Evolutionary conservation across 805 yeast genomes (phyloP).

Genomic region (Barnettozyma botsteinii): DNA sequence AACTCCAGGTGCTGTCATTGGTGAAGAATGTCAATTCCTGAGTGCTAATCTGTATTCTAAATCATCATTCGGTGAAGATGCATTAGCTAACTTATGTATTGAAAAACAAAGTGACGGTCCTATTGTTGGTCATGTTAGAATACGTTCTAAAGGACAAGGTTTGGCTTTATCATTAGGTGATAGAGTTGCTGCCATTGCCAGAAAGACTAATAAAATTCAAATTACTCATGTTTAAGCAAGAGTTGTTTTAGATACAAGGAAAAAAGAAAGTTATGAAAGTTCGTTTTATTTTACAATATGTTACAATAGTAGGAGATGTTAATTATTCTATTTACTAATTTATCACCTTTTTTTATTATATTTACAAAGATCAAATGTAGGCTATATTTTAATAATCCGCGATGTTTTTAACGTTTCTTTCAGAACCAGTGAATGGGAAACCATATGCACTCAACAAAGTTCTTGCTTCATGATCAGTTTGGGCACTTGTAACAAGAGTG

Average conservation of each 20-base stretch:
- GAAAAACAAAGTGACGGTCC: constrained; percentile 73
- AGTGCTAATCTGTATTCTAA: constrained; percentile 91
- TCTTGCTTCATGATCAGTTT: constrained; percentile 86
- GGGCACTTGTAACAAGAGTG: constrained; percentile 81
- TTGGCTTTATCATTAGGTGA: constrained; percentile 93
- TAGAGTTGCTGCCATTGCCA: constrained; percentile 78
- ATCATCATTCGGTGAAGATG: constrained; percentile 95
- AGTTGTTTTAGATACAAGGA: not conserved
- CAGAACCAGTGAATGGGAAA: constrained; percentile 63
- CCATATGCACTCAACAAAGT: constrained; percentile 77
- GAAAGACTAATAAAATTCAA: constrained; percentile 40
- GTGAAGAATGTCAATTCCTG: constrained; percentile 84
- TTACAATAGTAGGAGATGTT: not conserved
- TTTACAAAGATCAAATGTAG: not conserved
- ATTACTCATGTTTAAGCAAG: constrained; percentile 26
- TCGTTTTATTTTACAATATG: too few relatives aligned
- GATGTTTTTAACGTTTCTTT: constrained; percentile 27
- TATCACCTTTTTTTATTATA: not conserved
- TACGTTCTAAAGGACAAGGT: constrained; percentile 97
- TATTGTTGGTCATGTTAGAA: constrained; percentile 89
- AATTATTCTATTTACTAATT: not conserved
- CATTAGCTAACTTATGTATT: constrained; percentile 90
- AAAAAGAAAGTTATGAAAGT: not conserved
- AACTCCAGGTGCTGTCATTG: constrained; percentile 87
- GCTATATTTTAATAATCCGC: constrained; percentile 19